These are phyloP conservation scores for Arthrinium phaeospermum DNA, from an alignment of 2,329 filamentous ascomycete species.

Conservation along the genomic window DNA sequence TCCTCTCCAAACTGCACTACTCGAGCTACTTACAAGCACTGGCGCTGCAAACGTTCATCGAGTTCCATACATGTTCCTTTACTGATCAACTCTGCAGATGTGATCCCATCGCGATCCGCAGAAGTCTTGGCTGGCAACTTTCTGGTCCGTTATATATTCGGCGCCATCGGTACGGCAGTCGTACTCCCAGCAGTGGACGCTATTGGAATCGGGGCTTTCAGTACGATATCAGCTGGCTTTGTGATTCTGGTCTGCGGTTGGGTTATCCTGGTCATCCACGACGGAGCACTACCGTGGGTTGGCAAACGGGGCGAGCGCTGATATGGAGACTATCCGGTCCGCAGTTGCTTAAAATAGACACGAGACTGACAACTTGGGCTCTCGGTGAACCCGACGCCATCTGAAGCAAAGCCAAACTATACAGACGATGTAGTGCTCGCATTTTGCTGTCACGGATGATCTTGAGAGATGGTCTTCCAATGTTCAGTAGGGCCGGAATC, in stretches of 20 bases:
- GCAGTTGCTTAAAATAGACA: neutral
- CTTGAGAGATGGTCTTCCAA: neutral
- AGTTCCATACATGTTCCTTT: neutral
- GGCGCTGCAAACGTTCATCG: neutral
- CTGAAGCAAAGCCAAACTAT: neutral
- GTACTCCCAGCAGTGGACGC: conserved; percentile 36
- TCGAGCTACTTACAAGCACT: neutral
- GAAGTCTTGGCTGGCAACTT: conserved; percentile 40
- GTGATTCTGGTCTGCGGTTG: neutral
- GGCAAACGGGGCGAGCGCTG: neutral
- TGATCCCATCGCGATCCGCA: conserved; percentile 16
- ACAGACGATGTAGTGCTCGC: neutral
- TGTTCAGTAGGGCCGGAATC: neutral
- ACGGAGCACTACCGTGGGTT: conserved; percentile 1
- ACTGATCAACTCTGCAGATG: conserved; percentile 17
- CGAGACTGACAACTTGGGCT: neutral
- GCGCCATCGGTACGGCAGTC: conserved; percentile 32
- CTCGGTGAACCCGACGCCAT: neutral
- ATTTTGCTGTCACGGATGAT: neutral
- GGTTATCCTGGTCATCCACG: conserved; percentile 13
- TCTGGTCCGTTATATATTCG: conserved; percentile 38
- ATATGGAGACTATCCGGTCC: neutral
- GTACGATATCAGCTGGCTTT: conserved; percentile 20
- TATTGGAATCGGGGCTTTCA: conserved; percentile 34
- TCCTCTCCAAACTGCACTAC: neutral